phyloP scores from a whole-genome alignment of 1,284 basidiomycete species.

The Ganoderma resinaceum region DNA sequence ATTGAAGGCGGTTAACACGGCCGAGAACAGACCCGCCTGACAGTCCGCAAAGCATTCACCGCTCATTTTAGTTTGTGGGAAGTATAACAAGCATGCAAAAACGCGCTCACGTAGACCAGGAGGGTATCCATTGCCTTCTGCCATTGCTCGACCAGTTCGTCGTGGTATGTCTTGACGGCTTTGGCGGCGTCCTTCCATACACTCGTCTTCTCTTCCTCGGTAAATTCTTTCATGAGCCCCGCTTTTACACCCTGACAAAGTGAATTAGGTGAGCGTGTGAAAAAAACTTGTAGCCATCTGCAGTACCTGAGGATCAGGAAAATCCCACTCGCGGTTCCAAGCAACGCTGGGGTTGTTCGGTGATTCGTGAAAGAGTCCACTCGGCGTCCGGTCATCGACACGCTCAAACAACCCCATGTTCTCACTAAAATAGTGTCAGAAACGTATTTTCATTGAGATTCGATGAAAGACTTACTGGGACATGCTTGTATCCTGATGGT shows the following conservation, averaged over 20 bases:
- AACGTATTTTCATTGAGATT: background rate
- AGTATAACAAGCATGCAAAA: too few relatives aligned
- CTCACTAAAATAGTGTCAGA: background rate
- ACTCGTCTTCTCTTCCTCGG: background rate
- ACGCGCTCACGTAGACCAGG: slow-evolving; percentile 9
- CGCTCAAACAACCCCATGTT: background rate
- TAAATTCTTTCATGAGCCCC: background rate
- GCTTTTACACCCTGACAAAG: background rate
- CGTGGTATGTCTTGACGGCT: slow-evolving; percentile 3
- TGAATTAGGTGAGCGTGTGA: background rate
- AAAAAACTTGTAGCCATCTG: background rate
- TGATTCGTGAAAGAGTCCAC: background rate
- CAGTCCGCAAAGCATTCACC: background rate
- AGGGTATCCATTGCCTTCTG: slow-evolving; percentile 13
- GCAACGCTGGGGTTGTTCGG: background rate
- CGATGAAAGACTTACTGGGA: too few relatives aligned
- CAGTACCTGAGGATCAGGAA: background rate
- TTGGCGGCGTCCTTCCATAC: slow-evolving; percentile 1
- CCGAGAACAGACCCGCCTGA: slow-evolving; percentile 16
- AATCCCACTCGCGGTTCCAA: background rate
- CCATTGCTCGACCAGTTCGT: slow-evolving; percentile 6
- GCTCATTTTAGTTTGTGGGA: background rate
- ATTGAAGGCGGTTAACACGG: slow-evolving; percentile 17
- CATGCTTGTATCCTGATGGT: too few relatives aligned
- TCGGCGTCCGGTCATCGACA: background rate